Conservation (phyloP, 164 flowering plant genomes). For the Dillenia turbinata region DNA sequence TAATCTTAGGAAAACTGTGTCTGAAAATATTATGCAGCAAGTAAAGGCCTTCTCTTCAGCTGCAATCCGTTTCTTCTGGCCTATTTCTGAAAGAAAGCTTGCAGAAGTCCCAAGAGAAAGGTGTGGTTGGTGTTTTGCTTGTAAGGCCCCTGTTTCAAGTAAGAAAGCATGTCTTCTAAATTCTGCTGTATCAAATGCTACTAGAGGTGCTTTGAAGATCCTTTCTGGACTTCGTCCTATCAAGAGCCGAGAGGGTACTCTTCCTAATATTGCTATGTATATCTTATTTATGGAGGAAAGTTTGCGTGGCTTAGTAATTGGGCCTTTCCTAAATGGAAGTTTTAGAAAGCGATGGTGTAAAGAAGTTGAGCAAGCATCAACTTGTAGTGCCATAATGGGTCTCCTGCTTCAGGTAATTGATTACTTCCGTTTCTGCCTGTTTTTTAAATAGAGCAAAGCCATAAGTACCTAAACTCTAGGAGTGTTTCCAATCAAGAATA, state of each 20-base stretch:
- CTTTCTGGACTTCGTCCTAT: constrained; percentile 37
- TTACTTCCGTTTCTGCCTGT: not conserved
- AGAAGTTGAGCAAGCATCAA: constrained; percentile 53
- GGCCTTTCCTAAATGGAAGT: constrained; percentile 50
- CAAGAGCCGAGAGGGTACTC: constrained; percentile 56
- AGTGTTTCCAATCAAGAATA: too few species aligned
- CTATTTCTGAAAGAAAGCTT: constrained; percentile 72
- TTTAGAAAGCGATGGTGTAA: constrained; percentile 69
- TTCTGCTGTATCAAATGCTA: constrained; percentile 63
- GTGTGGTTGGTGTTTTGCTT: constrained; percentile 96
- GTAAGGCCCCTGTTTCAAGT: constrained; percentile 50
- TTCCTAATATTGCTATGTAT: constrained; percentile 64
- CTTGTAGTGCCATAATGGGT: constrained; percentile 41
- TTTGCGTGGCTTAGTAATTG: constrained; percentile 60
- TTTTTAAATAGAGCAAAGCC: too few species aligned
- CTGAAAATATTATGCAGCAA: constrained; percentile 55
- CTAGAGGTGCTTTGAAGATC: constrained; percentile 53
- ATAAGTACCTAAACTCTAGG: too few species aligned
- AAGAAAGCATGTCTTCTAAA: constrained; percentile 85
- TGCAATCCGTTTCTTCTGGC: constrained; percentile 84
- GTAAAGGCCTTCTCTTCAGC: constrained; percentile 73
- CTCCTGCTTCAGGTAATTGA: constrained; percentile 75
- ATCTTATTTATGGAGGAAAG: constrained; percentile 71
- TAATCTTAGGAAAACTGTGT: constrained; percentile 39
- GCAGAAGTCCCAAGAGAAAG: constrained; percentile 86